Base-by-base conservation (phyloP, 192 early-diverging fungal genomes). In the Podila verticillata region DNA sequence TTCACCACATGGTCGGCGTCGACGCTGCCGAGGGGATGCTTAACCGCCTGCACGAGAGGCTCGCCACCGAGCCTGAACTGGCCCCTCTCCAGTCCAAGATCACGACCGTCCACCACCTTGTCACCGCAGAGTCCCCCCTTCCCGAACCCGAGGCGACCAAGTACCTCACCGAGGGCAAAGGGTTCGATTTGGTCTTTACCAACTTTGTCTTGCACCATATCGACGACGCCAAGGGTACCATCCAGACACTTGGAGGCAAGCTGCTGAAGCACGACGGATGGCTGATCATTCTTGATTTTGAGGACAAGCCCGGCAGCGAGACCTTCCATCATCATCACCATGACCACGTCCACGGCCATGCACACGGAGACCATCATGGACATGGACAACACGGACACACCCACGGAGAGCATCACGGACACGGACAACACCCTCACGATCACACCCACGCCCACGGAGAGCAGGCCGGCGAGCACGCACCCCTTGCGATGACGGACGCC, bases 161-260 rank as follows among this genome's bases (percentile, higher is more conserved):
- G 29, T 77, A 70, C 28, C 29, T 69, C 2, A 20, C 47, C 10
- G 73, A 61, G 2, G 49, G 59, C 2, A 20, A 69, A 26, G 63
- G 30, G 1, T 69, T 77, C n/a, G 74, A 70, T 28, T 20, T 77
- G 39, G 60, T 70, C 1, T 77, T 58, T 26, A 59, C 67, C 9
- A 69, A 63, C 57, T 77, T 51, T 65, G 74, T 77, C 4, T 32
- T 77, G 74, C 74, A 77, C 49, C 74, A 77, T 77, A 77, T 77
- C 48, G 67, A 77, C 9, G 74, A 77, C 36, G 57, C 61, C 7
- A 54, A 77, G 24, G 57, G 63, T 2, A 39, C 64, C 9, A 22
- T 65, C 17, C 28, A 70, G 22, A 65, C 67, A 1, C 6, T 77
- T 5, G 62, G 31, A 3, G 12, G 54, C 35, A 77, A 77, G 49